These are phyloP conservation scores for Tagetes erecta DNA, from an alignment of 129 eudicot genomes.

Conservation along the genomic window DNA sequence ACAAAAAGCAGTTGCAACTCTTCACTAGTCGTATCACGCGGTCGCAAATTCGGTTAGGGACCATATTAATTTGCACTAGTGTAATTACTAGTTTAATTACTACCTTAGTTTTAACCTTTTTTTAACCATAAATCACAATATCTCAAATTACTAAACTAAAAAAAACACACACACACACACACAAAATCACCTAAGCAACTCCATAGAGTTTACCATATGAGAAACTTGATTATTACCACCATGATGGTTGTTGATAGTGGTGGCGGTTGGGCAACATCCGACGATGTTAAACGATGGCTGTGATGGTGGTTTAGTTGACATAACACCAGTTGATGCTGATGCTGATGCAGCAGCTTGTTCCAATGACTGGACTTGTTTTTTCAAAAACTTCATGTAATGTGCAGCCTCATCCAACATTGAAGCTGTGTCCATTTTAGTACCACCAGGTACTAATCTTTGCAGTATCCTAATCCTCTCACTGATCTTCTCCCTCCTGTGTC, in stretches of 20 bases:
- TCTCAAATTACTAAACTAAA: constrained; percentile 28
- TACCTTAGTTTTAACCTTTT: neutral
- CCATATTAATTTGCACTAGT: neutral
- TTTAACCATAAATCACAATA: constrained; percentile 19
- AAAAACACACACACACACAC: neutral
- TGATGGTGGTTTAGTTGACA: constrained; percentile 31
- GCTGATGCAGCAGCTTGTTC: constrained; percentile 49
- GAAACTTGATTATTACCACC: constrained; percentile 23
- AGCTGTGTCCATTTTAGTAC: constrained; percentile 95
- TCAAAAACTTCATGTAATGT: constrained; percentile 83
- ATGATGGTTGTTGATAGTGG: neutral
- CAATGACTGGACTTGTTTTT: constrained; percentile 60
- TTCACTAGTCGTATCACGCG: neutral
- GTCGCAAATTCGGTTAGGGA: neutral
- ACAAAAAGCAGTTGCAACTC: neutral
- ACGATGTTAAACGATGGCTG: neutral
- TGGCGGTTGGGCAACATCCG: neutral
- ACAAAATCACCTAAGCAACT: constrained; percentile 41
- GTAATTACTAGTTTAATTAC: neutral
- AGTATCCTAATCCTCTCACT: constrained; percentile 70
- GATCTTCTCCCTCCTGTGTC: constrained; percentile 63
- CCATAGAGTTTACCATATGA: constrained; percentile 41
- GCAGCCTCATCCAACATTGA: constrained; percentile 96
- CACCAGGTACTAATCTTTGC: constrained; percentile 91
- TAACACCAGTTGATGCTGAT: neutral